A percentile compares a stretch with the other conserved stretches of the same genome.
Conservation (phyloP, 805 yeast species). For the Candida tibetensis region DNA sequence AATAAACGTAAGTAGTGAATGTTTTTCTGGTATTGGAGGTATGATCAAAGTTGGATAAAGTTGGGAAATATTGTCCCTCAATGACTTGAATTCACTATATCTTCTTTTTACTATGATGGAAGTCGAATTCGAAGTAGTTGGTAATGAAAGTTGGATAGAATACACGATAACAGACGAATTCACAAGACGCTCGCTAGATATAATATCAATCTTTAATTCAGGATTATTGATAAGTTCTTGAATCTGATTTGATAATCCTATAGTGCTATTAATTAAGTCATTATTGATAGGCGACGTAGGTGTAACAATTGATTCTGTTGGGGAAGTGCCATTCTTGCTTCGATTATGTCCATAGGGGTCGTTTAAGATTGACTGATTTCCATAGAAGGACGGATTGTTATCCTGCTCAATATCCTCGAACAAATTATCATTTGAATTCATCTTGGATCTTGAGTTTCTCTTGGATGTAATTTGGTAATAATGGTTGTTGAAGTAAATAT, state of each 20-base stretch:
- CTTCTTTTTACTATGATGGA: slow-evolving; percentile 39
- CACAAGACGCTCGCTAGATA: slow-evolving; percentile 33
- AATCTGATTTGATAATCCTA: slow-evolving; percentile 31
- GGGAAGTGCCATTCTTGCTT: slow-evolving; percentile 2
- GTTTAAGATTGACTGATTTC: slow-evolving; percentile 27
- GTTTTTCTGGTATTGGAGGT: slow-evolving; percentile 47
- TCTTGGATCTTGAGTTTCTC: neutral
- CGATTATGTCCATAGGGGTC: slow-evolving; percentile 24
- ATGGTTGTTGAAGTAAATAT: too few species aligned
- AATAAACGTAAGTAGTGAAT: slow-evolving; percentile 44
- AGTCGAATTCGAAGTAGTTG: neutral
- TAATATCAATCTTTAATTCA: slow-evolving; percentile 27
- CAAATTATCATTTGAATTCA: slow-evolving; percentile 13
- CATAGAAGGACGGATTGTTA: slow-evolving; percentile 44
- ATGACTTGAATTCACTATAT: slow-evolving; percentile 43
- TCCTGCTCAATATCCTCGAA: slow-evolving; percentile 45
- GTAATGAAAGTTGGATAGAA: slow-evolving; percentile 27
- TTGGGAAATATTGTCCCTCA: slow-evolving; percentile 35
- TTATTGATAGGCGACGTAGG: slow-evolving; percentile 7
- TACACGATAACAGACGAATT: slow-evolving; percentile 39
- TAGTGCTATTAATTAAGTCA: slow-evolving; percentile 28
- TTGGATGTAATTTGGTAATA: too few species aligned
- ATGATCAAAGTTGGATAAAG: slow-evolving; percentile 40
- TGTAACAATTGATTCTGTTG: neutral
- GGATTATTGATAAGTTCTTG: slow-evolving; percentile 27